Base-by-base conservation (phyloP, 1,139 yeast genomes). In the Hanseniaspora uvarum region DNA sequence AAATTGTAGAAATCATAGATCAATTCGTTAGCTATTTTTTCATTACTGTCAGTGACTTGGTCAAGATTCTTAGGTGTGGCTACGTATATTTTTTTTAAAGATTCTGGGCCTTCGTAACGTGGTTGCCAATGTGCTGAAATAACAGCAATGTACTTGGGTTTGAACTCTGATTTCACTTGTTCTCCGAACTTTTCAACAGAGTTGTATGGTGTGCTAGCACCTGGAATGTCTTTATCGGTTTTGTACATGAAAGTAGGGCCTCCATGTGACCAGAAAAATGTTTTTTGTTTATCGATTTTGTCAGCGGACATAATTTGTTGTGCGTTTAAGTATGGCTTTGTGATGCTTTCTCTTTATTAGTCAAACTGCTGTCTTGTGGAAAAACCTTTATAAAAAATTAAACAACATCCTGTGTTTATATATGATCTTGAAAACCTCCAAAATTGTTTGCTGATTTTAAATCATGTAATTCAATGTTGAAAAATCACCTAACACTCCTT, bases 61-160 rank as follows among this genome's bases (percentile, higher is more conserved):
- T 19, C n/a, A 5, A 41, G 21, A 8, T 28, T 28, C 12, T 41
- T 41, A 2, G 46, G 46, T 18, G 46, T n/a, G n/a, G 46, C 36
- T 34, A 83, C 72, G 60, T 81, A 82, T 33, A 82, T 69, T 18
- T 54, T 21, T 23, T 56, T 54, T 12, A 1, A 67, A 53, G 3
- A 66, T 66, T 18, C 44, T 24, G 47, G 43, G 1, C 47, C 43
- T n/a, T 49, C 39, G 11, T 48, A 46, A 2, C 62, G 58, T 1
- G 83, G 72, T 67, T 83, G 84, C 86, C 88, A 85, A 65, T 85
- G 94, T 0, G 88, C 94, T 38, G 86, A 79, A 1, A 84, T 77
- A 46, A 79, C 78, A 36, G 84, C 65, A 26, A 84, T 71, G 56
- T 77, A 83, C 58, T 80, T 80, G 1, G 94, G 94, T 56, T 78